Percentiles rank a stretch among this genome's conserved stretches.
These are phyloP conservation scores for Populus hybrid DNA, from an alignment of 441 rosid genomes.

Conservation along the genomic window DNA sequence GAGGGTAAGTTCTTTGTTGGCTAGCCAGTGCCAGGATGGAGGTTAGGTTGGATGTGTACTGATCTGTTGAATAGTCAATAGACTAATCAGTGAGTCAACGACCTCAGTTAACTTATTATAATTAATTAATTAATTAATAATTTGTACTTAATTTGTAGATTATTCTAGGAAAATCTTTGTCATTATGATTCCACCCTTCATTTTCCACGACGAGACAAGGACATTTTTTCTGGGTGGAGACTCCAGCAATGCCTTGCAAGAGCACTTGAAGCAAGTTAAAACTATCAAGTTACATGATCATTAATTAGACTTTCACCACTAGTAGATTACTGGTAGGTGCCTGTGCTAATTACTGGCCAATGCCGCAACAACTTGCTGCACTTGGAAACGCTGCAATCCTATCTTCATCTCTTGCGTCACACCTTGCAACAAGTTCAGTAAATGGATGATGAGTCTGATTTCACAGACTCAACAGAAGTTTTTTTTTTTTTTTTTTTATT, in stretches of 20 bases:
- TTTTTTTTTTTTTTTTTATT: too few relatives aligned
- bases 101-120: not conserved
- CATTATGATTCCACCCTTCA: not conserved
- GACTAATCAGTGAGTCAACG: not conserved
- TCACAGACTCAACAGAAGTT: too few relatives aligned
- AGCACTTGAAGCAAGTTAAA: not conserved
- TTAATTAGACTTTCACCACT: too few relatives aligned
- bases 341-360: too few relatives aligned
- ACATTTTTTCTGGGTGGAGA: not conserved
- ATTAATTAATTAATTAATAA: not conserved
- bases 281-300: too few relatives aligned
- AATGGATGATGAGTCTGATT: too few relatives aligned
- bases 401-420: too few relatives aligned
- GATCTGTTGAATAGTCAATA: not conserved
- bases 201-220: not conserved
- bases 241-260: not conserved
- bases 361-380: too few relatives aligned
- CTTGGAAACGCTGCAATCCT: too few relatives aligned
- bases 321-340: too few relatives aligned
- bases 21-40: not conserved
- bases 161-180: not conserved
- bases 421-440: too few relatives aligned
- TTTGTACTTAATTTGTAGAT: not conserved
- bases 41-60: slow-evolving; percentile 1
- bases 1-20: too few relatives aligned